Conservation (phyloP, 352 stramenopile species). For the Phytophthora fragariae region DNA sequence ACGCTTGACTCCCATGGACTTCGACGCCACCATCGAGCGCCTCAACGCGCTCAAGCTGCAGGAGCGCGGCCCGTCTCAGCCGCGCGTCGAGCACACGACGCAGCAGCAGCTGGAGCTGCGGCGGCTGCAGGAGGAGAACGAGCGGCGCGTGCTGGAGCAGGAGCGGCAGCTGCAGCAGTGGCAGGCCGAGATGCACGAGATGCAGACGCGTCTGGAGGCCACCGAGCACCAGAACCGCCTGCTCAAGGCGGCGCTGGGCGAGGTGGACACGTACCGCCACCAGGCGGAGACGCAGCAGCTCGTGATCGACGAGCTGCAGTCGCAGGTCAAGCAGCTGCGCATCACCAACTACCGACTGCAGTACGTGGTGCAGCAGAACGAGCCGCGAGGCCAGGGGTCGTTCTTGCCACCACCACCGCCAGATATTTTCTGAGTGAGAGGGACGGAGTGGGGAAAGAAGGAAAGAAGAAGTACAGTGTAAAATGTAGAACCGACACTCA, state of each 20-base stretch:
- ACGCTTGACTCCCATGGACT: conserved; percentile 44
- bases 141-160: conserved; percentile 50
- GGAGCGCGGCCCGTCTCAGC: conserved; percentile 28
- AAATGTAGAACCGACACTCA: conserved; percentile 30
- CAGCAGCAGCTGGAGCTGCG: conserved; percentile 48
- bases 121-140: conserved; percentile 60
- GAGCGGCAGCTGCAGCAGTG: conserved; percentile 53
- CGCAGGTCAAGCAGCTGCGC: conserved; percentile 75
- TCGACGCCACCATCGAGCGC: conserved; percentile 78
- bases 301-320: conserved; percentile 72
- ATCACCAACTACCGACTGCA: conserved; percentile 77
- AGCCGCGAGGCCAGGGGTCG: conserved; percentile 44
- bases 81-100: conserved; percentile 13
- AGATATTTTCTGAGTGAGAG: conserved; percentile 64
- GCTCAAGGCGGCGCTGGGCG: conserved; percentile 50
- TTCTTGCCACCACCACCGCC: conserved; percentile 71
- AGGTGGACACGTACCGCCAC: conserved; percentile 52
- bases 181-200: conserved; percentile 59
- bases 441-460: neutral
- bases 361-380: conserved; percentile 77
- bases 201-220: conserved; percentile 54
- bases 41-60: conserved; percentile 79
- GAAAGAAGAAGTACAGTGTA: conserved; percentile 18
- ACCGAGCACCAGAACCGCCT: conserved; percentile 65
- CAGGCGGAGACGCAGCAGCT: conserved; percentile 68